phyloP scores from a whole-genome alignment of 1,284 basidiomycete genomes.

The Paramarasmius palmivorus region DNA sequence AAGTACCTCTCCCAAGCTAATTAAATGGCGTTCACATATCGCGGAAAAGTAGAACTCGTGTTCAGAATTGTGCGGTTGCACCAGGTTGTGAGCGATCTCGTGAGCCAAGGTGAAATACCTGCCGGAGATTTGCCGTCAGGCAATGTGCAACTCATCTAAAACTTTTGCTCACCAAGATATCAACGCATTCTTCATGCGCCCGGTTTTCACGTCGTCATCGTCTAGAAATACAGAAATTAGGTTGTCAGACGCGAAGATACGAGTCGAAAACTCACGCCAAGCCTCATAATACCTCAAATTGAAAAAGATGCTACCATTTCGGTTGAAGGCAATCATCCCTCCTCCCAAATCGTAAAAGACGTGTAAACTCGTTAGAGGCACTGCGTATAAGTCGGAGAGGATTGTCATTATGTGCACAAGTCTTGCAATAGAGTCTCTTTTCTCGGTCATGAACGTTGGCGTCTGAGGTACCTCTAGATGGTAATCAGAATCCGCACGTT shows the following conservation, averaged over 20 bases:
- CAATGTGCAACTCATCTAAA: constrained; percentile 1
- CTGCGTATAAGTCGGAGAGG: constrained; percentile 59
- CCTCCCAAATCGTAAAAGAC: constrained; percentile 87
- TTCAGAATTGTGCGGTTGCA: constrained; percentile 77
- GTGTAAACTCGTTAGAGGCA: constrained; percentile 74
- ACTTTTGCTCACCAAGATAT: constrained; percentile 66
- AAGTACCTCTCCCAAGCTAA: constrained; percentile 24
- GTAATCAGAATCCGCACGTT: constrained; percentile 6
- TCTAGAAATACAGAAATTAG: constrained; percentile 43
- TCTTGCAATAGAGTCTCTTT: constrained; percentile 59
- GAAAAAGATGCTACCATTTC: constrained; percentile 86
- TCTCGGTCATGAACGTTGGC: constrained; percentile 47
- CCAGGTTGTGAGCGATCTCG: constrained; percentile 86
- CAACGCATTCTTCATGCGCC: constrained; percentile 66
- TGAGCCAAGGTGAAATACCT: constrained; percentile 94
- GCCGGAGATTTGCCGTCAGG: not conserved
- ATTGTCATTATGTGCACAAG: constrained; percentile 67
- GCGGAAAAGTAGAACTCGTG: constrained; percentile 95
- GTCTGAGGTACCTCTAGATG: constrained; percentile 54
- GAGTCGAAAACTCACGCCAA: constrained; percentile 69
- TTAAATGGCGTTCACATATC: constrained; percentile 72
- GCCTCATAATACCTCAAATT: constrained; percentile 87
- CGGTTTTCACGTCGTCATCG: constrained; percentile 63
- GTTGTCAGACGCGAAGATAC: not conserved
- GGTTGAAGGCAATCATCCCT: constrained; percentile 91